Conservation (phyloP, 495 filamentous ascomycete species). For the Schizothecium vesticola region DNA sequence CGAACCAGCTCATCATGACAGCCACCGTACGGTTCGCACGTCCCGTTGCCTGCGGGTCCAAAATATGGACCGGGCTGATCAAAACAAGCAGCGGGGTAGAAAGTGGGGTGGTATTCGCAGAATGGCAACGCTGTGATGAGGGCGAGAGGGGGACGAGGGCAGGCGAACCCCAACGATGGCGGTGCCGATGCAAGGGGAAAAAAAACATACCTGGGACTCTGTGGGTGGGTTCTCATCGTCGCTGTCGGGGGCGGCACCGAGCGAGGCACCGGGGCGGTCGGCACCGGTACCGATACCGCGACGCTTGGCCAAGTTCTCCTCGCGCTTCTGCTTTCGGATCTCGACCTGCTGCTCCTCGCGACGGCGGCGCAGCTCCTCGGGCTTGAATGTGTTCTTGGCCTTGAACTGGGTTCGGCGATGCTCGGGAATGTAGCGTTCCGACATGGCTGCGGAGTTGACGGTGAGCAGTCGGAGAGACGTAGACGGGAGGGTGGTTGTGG, state of each 20-base stretch:
- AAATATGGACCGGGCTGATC: constrained; percentile 14
- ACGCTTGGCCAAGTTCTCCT: constrained; percentile 97
- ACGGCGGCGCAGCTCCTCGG: constrained; percentile 95
- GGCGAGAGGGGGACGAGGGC: constrained; percentile 7
- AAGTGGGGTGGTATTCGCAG: constrained; percentile 14
- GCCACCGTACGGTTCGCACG: background rate
- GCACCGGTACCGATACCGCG: constrained; percentile 78
- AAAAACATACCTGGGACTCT: constrained; percentile 86
- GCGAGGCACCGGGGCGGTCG: constrained; percentile 77
- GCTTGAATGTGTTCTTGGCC: constrained; percentile 96
- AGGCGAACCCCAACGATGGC: background rate
- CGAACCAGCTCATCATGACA: background rate
- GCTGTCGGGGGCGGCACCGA: constrained; percentile 86
- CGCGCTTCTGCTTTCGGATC: constrained; percentile 95
- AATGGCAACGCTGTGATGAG: background rate
- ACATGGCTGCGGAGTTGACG: constrained; percentile 59
- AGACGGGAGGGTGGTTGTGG: constrained; percentile 27
- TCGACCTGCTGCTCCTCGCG: constrained; percentile 99
- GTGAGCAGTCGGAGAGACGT: constrained; percentile 27
- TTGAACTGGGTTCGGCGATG: constrained; percentile 99
- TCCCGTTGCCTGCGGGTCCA: background rate
- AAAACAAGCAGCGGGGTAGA: constrained; percentile 26
- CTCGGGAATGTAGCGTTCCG: constrained; percentile 98
- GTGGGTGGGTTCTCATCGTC: constrained; percentile 93
- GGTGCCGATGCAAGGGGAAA: constrained; percentile 1